Conservation (phyloP, 2,329 filamentous ascomycete genomes). For the Colletotrichum noveboracense region DNA sequence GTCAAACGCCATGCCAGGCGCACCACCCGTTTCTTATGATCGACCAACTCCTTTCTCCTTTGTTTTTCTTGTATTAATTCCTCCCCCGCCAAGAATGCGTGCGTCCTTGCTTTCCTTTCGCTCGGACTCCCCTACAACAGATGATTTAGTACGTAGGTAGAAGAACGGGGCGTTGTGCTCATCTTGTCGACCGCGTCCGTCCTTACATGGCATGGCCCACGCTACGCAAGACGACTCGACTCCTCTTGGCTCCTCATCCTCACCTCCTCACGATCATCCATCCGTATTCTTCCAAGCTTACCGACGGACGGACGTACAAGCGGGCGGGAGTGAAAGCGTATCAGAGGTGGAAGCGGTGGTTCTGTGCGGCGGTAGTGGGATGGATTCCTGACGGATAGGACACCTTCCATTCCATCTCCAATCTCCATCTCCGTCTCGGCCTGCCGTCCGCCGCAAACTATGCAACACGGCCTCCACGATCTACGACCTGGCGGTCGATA, state of each 20-base stretch:
- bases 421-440: not conserved
- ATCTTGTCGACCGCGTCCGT: constrained; percentile 6
- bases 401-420: not conserved
- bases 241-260: not conserved
- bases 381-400: not conserved
- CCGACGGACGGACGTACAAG: not conserved
- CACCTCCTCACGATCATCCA: not conserved
- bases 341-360: not conserved
- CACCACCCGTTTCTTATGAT: not conserved
- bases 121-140: constrained; percentile 7
- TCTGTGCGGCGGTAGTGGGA: not conserved
- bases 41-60: not conserved
- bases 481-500: not conserved
- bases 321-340: not conserved
- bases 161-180: constrained; percentile 5
- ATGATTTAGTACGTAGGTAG: not conserved
- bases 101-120: not conserved
- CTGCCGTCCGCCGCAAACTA: not conserved
- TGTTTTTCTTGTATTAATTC: not conserved
- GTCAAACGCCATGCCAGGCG: not conserved
- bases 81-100: not conserved
- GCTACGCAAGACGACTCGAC: not conserved
- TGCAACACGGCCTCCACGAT: constrained; percentile 1
- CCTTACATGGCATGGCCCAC: not conserved
- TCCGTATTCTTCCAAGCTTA: not conserved